Percentiles rank a stretch among this genome's conserved stretches.
These are phyloP conservation scores for Akanthomyces muscarius DNA, from an alignment of 2,329 filamentous ascomycete species.

Conservation along the genomic window DNA sequence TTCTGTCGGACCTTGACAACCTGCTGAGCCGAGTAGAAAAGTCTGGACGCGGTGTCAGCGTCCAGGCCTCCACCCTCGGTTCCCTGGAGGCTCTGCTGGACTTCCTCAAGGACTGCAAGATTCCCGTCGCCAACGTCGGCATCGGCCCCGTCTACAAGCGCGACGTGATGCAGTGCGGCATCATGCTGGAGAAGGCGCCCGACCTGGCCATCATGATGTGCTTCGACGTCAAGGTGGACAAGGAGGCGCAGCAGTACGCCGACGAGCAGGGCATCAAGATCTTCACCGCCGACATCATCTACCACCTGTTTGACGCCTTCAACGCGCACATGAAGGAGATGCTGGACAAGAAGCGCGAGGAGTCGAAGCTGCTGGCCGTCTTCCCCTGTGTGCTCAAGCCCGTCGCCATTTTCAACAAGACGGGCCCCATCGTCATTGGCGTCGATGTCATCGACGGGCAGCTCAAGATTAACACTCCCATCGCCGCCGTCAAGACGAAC, in stretches of 20 bases:
- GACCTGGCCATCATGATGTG: constrained; percentile 99
- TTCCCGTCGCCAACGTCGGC: constrained; percentile 93
- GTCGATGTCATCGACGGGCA: constrained; percentile 92
- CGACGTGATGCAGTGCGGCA: constrained; percentile 91
- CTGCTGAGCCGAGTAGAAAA: constrained; percentile 89
- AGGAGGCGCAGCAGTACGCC: constrained; percentile 86
- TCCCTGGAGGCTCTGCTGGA: constrained; percentile 94
- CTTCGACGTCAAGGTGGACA: constrained; percentile 99
- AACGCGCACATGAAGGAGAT: constrained; percentile 89
- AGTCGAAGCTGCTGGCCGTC: constrained; percentile 90
- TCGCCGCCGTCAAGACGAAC: constrained; percentile 82
- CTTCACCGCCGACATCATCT: constrained; percentile 98
- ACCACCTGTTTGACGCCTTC: constrained; percentile 96
- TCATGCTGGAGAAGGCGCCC: constrained; percentile 93
- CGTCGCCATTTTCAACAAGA: constrained; percentile 98
- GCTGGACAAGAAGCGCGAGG: constrained; percentile 89
- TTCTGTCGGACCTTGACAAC: constrained; percentile 89
- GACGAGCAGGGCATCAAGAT: constrained; percentile 95
- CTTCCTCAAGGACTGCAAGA: constrained; percentile 93
- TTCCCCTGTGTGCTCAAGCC: constrained; percentile 91
- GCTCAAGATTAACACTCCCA: constrained; percentile 81
- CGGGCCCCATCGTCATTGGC: constrained; percentile 87
- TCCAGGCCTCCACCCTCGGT: constrained; percentile 95
- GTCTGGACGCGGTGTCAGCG: constrained; percentile 88
- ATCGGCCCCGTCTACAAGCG: constrained; percentile 98